Evolutionary conservation across 2,329 filamentous ascomycete species (phyloP).

Genomic region (Meredithiella fracta): DNA sequence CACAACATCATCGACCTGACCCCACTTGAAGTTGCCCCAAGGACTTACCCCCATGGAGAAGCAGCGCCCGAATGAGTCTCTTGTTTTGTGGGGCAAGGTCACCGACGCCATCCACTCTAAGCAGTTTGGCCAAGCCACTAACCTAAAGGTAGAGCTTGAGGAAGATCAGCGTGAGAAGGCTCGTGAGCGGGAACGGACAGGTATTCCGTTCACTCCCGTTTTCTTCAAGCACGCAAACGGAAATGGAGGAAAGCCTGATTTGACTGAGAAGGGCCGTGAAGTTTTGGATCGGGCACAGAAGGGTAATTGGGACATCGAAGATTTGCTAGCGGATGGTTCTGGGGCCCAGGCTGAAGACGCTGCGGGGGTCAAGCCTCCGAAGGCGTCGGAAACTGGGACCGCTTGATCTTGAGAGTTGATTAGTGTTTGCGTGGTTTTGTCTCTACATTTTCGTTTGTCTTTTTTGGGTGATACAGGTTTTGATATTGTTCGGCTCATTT

Average conservation of each 20-base stretch:
- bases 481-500: not conserved
- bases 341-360: slow-evolving; percentile 9
- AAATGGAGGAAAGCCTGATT: slow-evolving; percentile 38
- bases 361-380: slow-evolving; percentile 2
- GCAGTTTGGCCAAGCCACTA: slow-evolving; percentile 71
- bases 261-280: slow-evolving; percentile 36
- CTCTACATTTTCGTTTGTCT: not conserved
- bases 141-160: slow-evolving; percentile 78
- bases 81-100: slow-evolving; percentile 73
- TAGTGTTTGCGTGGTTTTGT: not conserved
- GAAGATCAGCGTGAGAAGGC: slow-evolving; percentile 77
- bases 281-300: slow-evolving; percentile 37
- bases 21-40: slow-evolving; percentile 65
- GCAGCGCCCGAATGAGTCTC: slow-evolving; percentile 79
- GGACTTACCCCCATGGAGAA: slow-evolving; percentile 60
- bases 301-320: slow-evolving; percentile 34
- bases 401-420: not conserved
- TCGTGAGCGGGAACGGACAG: slow-evolving; percentile 54
- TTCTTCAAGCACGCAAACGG: slow-evolving; percentile 57
- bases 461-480: not conserved
- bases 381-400: too few relatives aligned
- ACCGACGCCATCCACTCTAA: slow-evolving; percentile 72
- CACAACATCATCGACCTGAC: slow-evolving; percentile 71
- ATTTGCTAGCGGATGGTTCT: slow-evolving; percentile 22
- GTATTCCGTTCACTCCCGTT: slow-evolving; percentile 62